Percentiles rank a stretch among this genome's conserved stretches.
Evolutionary conservation across 2,329 filamentous ascomycete genomes (phyloP).

Genomic region (Colletotrichum sp.): DNA sequence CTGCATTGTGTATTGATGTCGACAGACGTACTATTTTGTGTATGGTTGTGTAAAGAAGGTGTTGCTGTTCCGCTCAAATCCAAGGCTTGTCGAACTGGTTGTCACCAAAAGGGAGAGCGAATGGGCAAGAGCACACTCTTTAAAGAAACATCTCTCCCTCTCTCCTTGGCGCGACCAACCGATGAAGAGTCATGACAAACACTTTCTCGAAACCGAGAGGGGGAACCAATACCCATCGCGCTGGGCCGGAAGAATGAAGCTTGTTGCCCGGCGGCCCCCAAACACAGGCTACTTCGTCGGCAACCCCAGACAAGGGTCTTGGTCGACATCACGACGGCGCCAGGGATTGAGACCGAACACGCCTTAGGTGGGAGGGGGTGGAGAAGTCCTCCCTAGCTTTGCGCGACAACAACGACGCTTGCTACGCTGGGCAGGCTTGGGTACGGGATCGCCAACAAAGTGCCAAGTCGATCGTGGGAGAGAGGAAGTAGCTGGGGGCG

Average conservation of each 20-base stretch:
- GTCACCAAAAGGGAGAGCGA: background rate
- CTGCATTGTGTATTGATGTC: conserved; percentile 1
- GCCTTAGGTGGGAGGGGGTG: background rate
- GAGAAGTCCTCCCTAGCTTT: conserved; percentile 2
- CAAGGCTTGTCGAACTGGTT: background rate
- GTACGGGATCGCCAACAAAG: background rate
- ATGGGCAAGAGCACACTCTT: background rate
- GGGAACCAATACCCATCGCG: background rate
- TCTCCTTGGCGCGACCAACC: background rate
- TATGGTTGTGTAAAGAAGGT: background rate
- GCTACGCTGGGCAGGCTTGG: background rate
- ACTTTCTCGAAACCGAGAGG: background rate
- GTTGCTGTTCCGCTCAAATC: background rate
- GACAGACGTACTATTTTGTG: background rate
- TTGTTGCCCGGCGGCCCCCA: background rate
- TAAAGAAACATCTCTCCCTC: background rate
- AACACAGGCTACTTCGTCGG: background rate
- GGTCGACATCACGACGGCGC: conserved; percentile 12
- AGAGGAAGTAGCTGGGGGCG: background rate
- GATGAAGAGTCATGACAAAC: background rate
- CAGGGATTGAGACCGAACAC: background rate
- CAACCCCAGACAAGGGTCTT: conserved; percentile 12
- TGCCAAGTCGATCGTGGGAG: conserved; percentile 8
- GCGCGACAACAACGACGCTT: background rate
- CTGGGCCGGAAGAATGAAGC: background rate